Evolutionary conservation across 306 rosid species (phyloP).

Genomic region (Fragaria iinumae): DNA sequence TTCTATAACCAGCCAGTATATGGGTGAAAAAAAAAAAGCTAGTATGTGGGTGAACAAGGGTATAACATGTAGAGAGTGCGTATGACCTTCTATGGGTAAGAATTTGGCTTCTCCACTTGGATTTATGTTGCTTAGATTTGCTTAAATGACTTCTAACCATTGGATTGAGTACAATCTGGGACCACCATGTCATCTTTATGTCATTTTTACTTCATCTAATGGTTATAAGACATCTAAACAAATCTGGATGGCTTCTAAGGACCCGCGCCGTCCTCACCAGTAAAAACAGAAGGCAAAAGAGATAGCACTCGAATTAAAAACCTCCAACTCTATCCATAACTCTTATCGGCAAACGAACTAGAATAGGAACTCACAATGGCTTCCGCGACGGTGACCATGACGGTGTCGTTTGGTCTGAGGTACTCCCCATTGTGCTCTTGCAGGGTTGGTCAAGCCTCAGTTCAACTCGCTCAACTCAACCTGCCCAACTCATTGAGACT

Average conservation of each 20-base stretch:
- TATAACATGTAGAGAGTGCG: too few species aligned
- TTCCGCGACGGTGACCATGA: slow-evolving; percentile 36
- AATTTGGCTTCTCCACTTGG: too few species aligned
- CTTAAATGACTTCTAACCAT: too few species aligned
- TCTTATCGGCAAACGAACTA: not conserved
- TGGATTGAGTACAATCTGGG: too few species aligned
- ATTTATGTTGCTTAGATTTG: too few species aligned
- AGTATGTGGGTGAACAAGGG: too few species aligned
- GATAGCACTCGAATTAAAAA: not conserved
- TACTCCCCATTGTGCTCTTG: slow-evolving; percentile 23
- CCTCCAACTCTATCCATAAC: slow-evolving; percentile 25
- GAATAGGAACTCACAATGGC: slow-evolving; percentile 43
- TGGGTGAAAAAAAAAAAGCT: too few species aligned
- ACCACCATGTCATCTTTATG: too few species aligned
- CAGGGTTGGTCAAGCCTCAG: slow-evolving; percentile 27
- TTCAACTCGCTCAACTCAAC: slow-evolving; percentile 35
- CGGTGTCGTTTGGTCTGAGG: slow-evolving; percentile 43
- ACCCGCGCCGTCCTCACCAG: slow-evolving; percentile 10
- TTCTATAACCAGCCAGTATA: too few species aligned
- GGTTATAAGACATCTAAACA: too few species aligned
- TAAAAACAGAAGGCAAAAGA: slow-evolving; percentile 6
- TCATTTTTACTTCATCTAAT: too few species aligned
- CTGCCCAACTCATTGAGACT: slow-evolving; percentile 42
- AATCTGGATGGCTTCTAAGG: not conserved
- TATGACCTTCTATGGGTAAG: too few species aligned